A percentile compares a stretch with the other conserved stretches of the same genome.
Conservation (phyloP, 768 basidiomycete species). For the Kockovaella imperatae region DNA sequence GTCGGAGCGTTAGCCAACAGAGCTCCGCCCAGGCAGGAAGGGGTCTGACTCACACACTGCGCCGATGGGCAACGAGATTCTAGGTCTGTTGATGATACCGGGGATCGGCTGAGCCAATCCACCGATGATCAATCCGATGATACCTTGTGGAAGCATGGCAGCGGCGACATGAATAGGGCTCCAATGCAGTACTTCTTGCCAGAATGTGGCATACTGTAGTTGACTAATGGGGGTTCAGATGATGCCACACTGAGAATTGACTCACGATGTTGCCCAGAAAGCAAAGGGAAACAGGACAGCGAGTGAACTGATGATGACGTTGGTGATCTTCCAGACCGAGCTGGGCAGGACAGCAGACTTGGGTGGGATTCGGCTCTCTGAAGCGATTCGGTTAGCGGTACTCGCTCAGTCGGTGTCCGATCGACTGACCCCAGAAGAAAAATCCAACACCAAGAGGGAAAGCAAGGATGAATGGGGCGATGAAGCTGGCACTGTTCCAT, state of each 20-base stretch:
- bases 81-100: constrained; percentile 25
- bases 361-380: constrained; percentile 46
- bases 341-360: constrained; percentile 46
- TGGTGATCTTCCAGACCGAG: constrained; percentile 34
- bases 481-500: constrained; percentile 50
- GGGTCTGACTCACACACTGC: constrained; percentile 16
- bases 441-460: constrained; percentile 48
- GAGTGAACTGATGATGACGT: constrained; percentile 23
- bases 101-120: constrained; percentile 22
- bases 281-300: constrained; percentile 22
- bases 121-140: constrained; percentile 27
- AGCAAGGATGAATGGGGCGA: constrained; percentile 51
- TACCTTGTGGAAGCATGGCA: constrained; percentile 36
- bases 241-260: not conserved
- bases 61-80: constrained; percentile 25
- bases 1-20: not conserved
- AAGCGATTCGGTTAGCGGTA: not conserved
- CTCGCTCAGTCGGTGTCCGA: not conserved
- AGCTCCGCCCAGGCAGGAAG: not conserved
- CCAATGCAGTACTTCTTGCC: constrained; percentile 24
- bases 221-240: constrained; percentile 21
- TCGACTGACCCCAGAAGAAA: constrained; percentile 49
- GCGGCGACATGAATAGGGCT: constrained; percentile 32
- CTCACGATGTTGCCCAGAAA: constrained; percentile 29
- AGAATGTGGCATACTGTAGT: constrained; percentile 30